A percentile compares a stretch with the other conserved stretches of the same genome.
Conservation (phyloP, 2,329 filamentous ascomycete genomes). For the Xylaria arbuscula region DNA sequence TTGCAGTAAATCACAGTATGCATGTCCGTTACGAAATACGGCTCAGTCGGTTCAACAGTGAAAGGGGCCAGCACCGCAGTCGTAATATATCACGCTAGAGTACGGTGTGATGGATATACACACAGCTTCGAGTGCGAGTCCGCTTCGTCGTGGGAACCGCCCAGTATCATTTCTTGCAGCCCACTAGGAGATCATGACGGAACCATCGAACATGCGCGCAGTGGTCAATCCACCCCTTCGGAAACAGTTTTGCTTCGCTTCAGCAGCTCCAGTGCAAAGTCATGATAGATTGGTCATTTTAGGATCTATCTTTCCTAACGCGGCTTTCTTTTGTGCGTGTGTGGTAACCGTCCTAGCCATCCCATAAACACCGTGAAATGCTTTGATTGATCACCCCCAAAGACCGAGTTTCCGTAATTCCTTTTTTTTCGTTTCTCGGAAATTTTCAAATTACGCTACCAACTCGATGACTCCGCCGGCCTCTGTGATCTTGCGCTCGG, state of each 20-base stretch:
- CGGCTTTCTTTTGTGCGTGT: constrained; percentile 11
- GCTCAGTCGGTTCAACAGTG: not conserved
- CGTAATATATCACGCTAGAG: not conserved
- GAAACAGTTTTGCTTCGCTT: constrained; percentile 19
- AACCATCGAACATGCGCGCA: not conserved
- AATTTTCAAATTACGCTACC: constrained; percentile 33
- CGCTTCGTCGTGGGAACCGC: not conserved
- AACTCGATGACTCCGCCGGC: constrained; percentile 76
- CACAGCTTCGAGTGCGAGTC: not conserved
- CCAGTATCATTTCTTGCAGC: not conserved
- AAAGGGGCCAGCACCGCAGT: not conserved
- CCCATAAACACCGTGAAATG: constrained; percentile 38
- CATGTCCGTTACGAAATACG: not conserved
- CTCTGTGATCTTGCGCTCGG: constrained; percentile 99
- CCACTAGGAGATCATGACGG: not conserved
- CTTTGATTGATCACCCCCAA: constrained; percentile 19
- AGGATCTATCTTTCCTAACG: constrained; percentile 32
- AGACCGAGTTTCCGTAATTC: constrained; percentile 18
- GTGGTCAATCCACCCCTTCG: not conserved
- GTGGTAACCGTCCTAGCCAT: constrained; percentile 28
- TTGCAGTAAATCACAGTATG: not conserved
- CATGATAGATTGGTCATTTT: constrained; percentile 34
- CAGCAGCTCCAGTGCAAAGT: constrained; percentile 4
- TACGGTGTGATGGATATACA: not conserved
- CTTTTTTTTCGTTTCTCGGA: constrained; percentile 15